phyloP scores from a whole-genome alignment of 768 basidiomycete genomes.

The Amanita exitialis region DNA sequence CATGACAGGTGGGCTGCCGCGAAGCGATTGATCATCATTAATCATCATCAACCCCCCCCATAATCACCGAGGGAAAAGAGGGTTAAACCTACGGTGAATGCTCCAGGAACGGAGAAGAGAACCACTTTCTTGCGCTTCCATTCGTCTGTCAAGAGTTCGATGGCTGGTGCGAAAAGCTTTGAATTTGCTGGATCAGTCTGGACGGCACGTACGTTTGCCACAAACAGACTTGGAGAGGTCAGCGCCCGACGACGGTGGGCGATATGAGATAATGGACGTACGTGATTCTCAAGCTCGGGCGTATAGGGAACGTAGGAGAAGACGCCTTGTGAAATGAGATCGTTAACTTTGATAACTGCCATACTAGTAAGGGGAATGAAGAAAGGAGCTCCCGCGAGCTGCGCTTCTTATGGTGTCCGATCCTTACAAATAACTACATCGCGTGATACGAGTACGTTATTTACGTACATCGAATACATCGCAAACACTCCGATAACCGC shows the following conservation, averaged over 20 bases:
- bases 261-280: conserved; percentile 19
- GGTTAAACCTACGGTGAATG: conserved; percentile 53
- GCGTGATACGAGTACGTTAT: not conserved
- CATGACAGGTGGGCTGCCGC: conserved; percentile 51
- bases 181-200: not conserved
- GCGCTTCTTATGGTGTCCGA: not conserved
- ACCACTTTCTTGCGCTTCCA: conserved; percentile 84
- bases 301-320: conserved; percentile 49
- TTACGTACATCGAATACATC: not conserved
- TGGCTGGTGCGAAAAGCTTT: conserved; percentile 25
- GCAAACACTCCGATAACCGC: too few species aligned
- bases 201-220: conserved; percentile 46
- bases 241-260: conserved; percentile 6
- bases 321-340: conserved; percentile 27
- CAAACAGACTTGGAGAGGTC: conserved; percentile 37
- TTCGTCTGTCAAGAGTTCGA: conserved; percentile 41
- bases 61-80: conserved; percentile 12
- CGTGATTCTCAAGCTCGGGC: conserved; percentile 51
- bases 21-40: conserved; percentile 30
- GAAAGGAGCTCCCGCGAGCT: not conserved
- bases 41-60: not conserved
- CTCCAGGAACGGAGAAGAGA: conserved; percentile 69
- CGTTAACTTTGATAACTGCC: conserved; percentile 25
- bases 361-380: conserved; percentile 8
- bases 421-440: not conserved